phyloP scores from a whole-genome alignment of 2,329 filamentous ascomycete genomes.

The Colletotrichum musicola region DNA sequence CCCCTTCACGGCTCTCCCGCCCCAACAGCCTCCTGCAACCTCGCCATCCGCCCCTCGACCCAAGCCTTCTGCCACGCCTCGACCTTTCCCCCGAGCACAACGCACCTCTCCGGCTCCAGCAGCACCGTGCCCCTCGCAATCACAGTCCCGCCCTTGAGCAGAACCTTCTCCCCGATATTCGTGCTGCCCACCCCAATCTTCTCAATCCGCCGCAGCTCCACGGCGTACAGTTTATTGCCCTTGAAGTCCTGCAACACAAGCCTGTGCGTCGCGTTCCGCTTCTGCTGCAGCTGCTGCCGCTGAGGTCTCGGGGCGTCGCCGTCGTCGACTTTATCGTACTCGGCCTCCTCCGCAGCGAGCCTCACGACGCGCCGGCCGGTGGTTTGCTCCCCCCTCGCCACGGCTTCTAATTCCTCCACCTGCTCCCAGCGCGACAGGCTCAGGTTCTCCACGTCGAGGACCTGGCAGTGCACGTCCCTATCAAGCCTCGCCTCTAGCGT shows the following conservation, averaged over 20 bases:
- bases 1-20: slow-evolving; percentile 39
- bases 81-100: slow-evolving; percentile 89
- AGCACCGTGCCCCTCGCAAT: slow-evolving; percentile 84
- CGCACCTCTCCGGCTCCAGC: slow-evolving; percentile 75
- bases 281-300: slow-evolving; percentile 41
- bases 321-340: slow-evolving; percentile 55
- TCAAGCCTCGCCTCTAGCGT: slow-evolving; percentile 68
- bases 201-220: slow-evolving; percentile 78
- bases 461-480: slow-evolving; percentile 79
- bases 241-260: slow-evolving; percentile 84
- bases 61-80: slow-evolving; percentile 84
- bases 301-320: slow-evolving; percentile 17
- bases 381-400: slow-evolving; percentile 79
- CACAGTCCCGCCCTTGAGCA: slow-evolving; percentile 74
- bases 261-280: slow-evolving; percentile 76
- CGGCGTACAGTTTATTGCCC: slow-evolving; percentile 76
- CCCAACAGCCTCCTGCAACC: slow-evolving; percentile 72
- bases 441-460: slow-evolving; percentile 89
- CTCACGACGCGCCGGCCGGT: slow-evolving; percentile 86
- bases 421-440: slow-evolving; percentile 86
- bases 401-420: slow-evolving; percentile 82
- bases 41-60: slow-evolving; percentile 77
- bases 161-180: slow-evolving; percentile 83
- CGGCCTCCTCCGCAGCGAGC: slow-evolving; percentile 64
- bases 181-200: slow-evolving; percentile 74